Evolutionary conservation across 2,329 filamentous ascomycete species (phyloP), one percentile per base, ranked within the genome.

Genomic region (Fusarium dimerum): DNA sequence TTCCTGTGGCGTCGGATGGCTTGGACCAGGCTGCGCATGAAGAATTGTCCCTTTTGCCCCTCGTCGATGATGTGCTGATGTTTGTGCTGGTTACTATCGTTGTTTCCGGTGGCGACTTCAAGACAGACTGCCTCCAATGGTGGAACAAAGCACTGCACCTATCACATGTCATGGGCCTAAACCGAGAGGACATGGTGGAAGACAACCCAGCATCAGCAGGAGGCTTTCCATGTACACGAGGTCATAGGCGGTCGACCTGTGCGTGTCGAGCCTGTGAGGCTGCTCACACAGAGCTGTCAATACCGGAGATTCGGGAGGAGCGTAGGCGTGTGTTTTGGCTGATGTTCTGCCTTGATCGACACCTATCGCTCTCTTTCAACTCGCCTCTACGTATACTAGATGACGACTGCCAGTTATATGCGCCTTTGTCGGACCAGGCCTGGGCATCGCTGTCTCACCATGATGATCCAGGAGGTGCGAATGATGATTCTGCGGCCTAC

Each of bases 311-410:
- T 6, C 68, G 71, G 17, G 77, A 80, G 54, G 77, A 80, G 60
- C 64, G 74, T 5, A 67, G 77, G 5, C 67, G 77, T 6, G 73
- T 76, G 0, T 79, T 78, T 55, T 80, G 77, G 77, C 64, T 79
- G 1, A 57, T 79, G 1, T 80, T 77, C 53, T 70, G 72, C 20
- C 65, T 79, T 6, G 77, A 80, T 51, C 67, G 77, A 10, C 77
- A 80, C 52, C 57, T 80, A 10, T 72, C 74, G 0, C 65, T 80
- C 15, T 78, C 75, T 6, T 79, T 77, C 56, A 79, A 79, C 55
- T 65, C 68, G 3, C 67, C 71, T 3, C 63, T 79, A 5, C 67
- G 68, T 17, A 72, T 81, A 39, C 73, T 73, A 1, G 78, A 81
- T 43, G 72, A 72, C 5, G 75, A 76, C 50, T 79, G 76, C 50